Conservation (phyloP, 2,329 filamentous ascomycete genomes). For the Neurospora crassa region DNA sequence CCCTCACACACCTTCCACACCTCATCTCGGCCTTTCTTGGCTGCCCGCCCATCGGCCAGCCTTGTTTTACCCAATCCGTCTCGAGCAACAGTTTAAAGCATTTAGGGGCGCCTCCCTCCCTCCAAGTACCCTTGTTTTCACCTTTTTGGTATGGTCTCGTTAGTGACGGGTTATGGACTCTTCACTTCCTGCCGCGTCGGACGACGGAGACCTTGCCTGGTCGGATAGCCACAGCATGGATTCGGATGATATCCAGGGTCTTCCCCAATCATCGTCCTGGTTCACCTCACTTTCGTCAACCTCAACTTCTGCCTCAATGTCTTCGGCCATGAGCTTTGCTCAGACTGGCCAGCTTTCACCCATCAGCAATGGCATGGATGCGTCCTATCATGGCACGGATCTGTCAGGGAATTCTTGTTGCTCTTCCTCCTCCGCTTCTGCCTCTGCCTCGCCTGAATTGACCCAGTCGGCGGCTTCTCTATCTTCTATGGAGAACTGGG, state of each 20-base stretch:
- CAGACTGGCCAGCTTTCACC: slow-evolving; percentile 43
- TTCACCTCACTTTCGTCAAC: slow-evolving; percentile 19
- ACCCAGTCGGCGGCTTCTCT: slow-evolving; percentile 38
- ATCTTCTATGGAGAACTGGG: slow-evolving; percentile 37
- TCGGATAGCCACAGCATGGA: slow-evolving; percentile 35
- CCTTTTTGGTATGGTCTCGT: slow-evolving; percentile 30
- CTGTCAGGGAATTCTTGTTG: neutral
- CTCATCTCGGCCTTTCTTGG: neutral
- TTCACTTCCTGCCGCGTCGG: slow-evolving; percentile 31
- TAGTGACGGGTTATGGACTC: slow-evolving; percentile 39
- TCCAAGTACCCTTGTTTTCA: slow-evolving; percentile 2
- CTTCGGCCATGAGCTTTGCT: slow-evolving; percentile 20
- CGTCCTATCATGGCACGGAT: slow-evolving; percentile 15
- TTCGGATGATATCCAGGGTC: slow-evolving; percentile 30
- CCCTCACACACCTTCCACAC: neutral
- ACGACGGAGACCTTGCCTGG: slow-evolving; percentile 36
- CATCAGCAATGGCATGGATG: slow-evolving; percentile 40
- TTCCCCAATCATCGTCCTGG: slow-evolving; percentile 30
- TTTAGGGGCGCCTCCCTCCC: neutral
- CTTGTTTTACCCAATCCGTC: neutral
- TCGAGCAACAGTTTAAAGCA: neutral
- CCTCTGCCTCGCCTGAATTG: slow-evolving; percentile 31
- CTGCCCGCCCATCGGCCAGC: neutral
- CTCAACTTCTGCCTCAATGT: slow-evolving; percentile 24
- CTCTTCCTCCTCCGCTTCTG: slow-evolving; percentile 19